phyloP scores from a whole-genome alignment of 1,284 basidiomycete genomes.

The Vanrija humicola region DNA sequence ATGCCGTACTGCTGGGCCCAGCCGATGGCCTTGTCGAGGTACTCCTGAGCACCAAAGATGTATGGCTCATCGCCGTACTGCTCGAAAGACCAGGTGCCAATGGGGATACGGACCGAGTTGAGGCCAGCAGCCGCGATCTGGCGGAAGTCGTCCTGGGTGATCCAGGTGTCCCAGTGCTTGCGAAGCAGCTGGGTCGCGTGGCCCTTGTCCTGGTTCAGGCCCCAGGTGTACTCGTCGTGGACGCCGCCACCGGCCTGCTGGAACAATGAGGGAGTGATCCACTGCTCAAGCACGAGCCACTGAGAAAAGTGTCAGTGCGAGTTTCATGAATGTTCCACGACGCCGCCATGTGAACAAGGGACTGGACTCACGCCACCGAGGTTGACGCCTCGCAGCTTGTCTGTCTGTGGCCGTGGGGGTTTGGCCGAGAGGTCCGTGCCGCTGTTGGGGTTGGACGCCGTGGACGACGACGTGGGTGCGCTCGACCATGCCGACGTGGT shows the following conservation, averaged over 20 bases:
- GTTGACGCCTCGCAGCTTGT: conserved; percentile 45
- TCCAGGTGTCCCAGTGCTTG: conserved; percentile 50
- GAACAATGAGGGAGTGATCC: conserved; percentile 70
- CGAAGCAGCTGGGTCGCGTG: conserved; percentile 29
- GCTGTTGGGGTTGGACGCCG: too few relatives aligned
- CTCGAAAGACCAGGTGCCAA: conserved; percentile 78
- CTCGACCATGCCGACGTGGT: too few relatives aligned
- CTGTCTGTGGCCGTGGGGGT: too few relatives aligned
- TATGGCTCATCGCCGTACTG: conserved; percentile 75
- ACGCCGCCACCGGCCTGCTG: conserved; percentile 63
- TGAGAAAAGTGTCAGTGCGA: conserved; percentile 4
- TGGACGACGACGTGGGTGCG: too few relatives aligned
- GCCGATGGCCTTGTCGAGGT: conserved; percentile 59
- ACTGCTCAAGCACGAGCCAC: conserved; percentile 46
- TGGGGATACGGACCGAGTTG: conserved; percentile 77
- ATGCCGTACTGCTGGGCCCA: conserved; percentile 75
- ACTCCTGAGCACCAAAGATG: conserved; percentile 29
- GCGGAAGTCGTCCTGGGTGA: conserved; percentile 75
- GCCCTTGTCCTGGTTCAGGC: conserved; percentile 43
- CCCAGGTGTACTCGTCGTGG: conserved; percentile 79
- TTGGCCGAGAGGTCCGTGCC: too few relatives aligned
- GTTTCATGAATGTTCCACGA: neutral
- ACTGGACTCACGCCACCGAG: conserved; percentile 28
- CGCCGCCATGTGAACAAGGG: too few relatives aligned
- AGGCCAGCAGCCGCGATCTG: conserved; percentile 71